These are phyloP conservation scores for Boletus edulis DNA, from an alignment of 768 basidiomycete genomes.

Conservation along the genomic window DNA sequence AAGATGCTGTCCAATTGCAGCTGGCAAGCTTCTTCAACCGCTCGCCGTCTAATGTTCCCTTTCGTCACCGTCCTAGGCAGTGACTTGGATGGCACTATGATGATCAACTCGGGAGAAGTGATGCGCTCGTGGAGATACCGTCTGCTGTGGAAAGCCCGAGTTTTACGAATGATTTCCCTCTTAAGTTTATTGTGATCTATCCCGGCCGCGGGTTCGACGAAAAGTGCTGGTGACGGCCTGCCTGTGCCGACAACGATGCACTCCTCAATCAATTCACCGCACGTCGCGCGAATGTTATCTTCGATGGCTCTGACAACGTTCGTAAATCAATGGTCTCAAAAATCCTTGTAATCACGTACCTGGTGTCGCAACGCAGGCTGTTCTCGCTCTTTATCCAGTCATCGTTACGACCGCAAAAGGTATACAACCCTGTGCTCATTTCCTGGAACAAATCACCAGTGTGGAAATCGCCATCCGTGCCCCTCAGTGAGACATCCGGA, in stretches of 20 bases:
- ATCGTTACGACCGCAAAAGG: conserved; percentile 71
- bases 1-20: conserved; percentile 59
- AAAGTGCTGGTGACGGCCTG: conserved; percentile 72
- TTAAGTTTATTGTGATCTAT: conserved; percentile 58
- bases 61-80: conserved; percentile 79
- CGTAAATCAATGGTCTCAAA: conserved; percentile 6
- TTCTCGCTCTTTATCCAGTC: conserved; percentile 87
- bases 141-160: conserved; percentile 67
- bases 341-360: conserved; percentile 34
- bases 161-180: conserved; percentile 71
- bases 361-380: conserved; percentile 76
- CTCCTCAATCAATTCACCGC: conserved; percentile 53
- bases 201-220: conserved; percentile 61
- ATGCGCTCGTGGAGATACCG: conserved; percentile 81
- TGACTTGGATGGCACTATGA: conserved; percentile 62
- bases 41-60: conserved; percentile 76
- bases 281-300: conserved; percentile 68
- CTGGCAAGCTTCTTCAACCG: conserved; percentile 67
- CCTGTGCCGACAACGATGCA: conserved; percentile 78
- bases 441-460: conserved; percentile 82
- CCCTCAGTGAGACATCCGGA: conserved; percentile 55
- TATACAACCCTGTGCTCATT: conserved; percentile 52
- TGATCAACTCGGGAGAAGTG: conserved; percentile 57
- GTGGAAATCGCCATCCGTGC: conserved; percentile 69
- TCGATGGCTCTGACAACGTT: conserved; percentile 57